A percentile compares a stretch with the other conserved stretches of the same genome.
phyloP scores from a whole-genome alignment of 176 grass and related monocot species.

The Musa troglodytarum region DNA sequence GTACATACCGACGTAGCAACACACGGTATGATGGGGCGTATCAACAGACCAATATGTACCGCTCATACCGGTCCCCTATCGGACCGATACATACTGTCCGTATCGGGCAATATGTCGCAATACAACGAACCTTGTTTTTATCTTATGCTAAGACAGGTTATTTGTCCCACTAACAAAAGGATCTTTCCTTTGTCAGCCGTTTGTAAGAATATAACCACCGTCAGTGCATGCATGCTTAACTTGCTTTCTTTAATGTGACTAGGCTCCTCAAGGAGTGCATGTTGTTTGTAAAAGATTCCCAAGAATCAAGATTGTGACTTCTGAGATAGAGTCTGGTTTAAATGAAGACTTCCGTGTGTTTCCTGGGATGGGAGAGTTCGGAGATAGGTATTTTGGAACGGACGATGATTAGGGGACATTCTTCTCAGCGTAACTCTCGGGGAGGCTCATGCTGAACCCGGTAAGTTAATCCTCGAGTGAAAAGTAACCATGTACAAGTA shows the following conservation, averaged over 20 bases:
- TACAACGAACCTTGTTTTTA: no score
- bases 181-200: not conserved
- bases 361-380: slow-evolving; percentile 8
- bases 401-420: not conserved
- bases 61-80: no score
- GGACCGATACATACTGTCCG: no score
- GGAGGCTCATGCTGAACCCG: not conserved
- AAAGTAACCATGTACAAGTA: not conserved
- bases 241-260: not conserved
- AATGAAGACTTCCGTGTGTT: slow-evolving; percentile 3
- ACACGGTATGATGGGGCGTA: no score
- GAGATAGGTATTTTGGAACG: slow-evolving; percentile 10
- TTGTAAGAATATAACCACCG: no score
- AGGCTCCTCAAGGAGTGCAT: slow-evolving; percentile 17
- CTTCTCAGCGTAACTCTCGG: not conserved
- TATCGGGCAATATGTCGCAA: no score
- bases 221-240: not conserved
- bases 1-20: no score
- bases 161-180: not conserved
- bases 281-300: slow-evolving; percentile 13
- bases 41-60: no score
- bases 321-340: slow-evolving; percentile 8
- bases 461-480: not conserved
- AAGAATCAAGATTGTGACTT: slow-evolving; percentile 15
- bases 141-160: not conserved